A percentile compares a stretch with the other conserved stretches of the same genome.
These are phyloP conservation scores for Anthostomella pinea DNA, from an alignment of 2,329 filamentous ascomycete species.

Conservation along the genomic window DNA sequence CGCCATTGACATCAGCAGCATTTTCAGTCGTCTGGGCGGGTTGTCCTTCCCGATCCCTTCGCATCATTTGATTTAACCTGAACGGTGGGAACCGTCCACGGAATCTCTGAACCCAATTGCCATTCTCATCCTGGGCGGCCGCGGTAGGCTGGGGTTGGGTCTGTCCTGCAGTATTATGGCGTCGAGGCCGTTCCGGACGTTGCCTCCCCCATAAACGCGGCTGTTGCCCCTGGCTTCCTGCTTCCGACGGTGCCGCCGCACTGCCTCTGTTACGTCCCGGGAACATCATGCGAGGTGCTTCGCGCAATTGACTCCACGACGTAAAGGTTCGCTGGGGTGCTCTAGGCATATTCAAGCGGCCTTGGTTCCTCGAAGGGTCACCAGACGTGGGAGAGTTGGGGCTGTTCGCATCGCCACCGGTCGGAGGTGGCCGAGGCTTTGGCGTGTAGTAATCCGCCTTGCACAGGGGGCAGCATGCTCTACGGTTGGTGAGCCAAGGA, in stretches of 20 bases:
- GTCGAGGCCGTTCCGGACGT: conserved; percentile 12
- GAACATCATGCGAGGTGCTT: conserved; percentile 28
- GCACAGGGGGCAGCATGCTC: conserved; percentile 94
- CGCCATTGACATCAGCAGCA: conserved; percentile 26
- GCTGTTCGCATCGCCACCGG: conserved; percentile 38
- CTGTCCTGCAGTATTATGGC: conserved; percentile 5
- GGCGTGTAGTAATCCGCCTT: conserved; percentile 97
- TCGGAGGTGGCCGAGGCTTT: conserved; percentile 68
- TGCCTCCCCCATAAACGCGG: conserved; percentile 18
- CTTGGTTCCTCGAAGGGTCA: conserved; percentile 37
- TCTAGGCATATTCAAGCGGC: conserved; percentile 48
- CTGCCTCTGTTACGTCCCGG: conserved; percentile 21
- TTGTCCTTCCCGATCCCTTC: conserved; percentile 24
- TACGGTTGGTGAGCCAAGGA: conserved; percentile 90
- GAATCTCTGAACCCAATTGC: conserved; percentile 23
- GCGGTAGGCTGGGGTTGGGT: conserved; percentile 7
- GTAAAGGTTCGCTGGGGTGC: conserved; percentile 38
- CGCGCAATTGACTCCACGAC: conserved; percentile 32
- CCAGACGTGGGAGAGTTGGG: conserved; percentile 24
- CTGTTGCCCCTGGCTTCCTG: conserved; percentile 12
- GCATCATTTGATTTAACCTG: conserved; percentile 22
- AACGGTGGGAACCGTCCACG: conserved; percentile 27
- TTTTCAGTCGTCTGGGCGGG: conserved; percentile 8
- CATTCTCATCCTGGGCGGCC: conserved; percentile 10
- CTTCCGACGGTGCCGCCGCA: conserved; percentile 9